Base-by-base conservation (phyloP, 2,329 filamentous ascomycete genomes). In the Colletotrichum liaoningense region DNA sequence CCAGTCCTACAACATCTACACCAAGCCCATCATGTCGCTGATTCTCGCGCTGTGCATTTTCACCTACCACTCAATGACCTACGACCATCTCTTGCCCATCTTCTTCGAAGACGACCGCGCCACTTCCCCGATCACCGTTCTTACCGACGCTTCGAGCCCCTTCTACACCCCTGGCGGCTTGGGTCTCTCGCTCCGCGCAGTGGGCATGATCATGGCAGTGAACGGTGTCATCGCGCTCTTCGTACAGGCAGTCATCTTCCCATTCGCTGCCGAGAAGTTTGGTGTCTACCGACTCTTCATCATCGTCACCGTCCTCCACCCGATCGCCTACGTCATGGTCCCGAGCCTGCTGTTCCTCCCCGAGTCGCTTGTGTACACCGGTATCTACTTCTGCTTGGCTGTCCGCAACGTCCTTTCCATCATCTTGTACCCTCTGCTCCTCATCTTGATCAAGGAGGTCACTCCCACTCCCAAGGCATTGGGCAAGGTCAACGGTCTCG, bases 41-140 rank as follows among this genome's bases (percentile, higher is more conserved):
- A 91, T 97, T 52, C 79, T 95, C n/a, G 93, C 95, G 1, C 85
- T 98, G 60, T 94, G 93, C 57, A 94, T 98, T 75, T 98, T 97
- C 84, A 97, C 95, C 5, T 97, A 97, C 81, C 95, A 98, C 83
- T 95, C 93, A 49, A 98, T 98, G 95, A 95, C 93, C 0, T 98
- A 94, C 83, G 96, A 98, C 79, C 94, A 97, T 80, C 88, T 98
- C 1, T 87, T 98, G 67, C 95, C 95, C 8, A 98, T 98, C 73
- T 98, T 98, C 83, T 91, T 98, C 64, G 95, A 98, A 81, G 95
- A 98, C 78, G 88, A 91, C 54, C 88, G 89, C 35, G 84, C 83
- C 74, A 80, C 83, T 30, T 79, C 46, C 62, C 67, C 85, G 58
- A 81, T 84, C 55, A 80, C 84, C 6, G 75, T 83, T 28, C 74